These are phyloP conservation scores for Bolboschoenus planiculmis DNA, from an alignment of 176 grass and related monocot species.

Conservation along the genomic window DNA sequence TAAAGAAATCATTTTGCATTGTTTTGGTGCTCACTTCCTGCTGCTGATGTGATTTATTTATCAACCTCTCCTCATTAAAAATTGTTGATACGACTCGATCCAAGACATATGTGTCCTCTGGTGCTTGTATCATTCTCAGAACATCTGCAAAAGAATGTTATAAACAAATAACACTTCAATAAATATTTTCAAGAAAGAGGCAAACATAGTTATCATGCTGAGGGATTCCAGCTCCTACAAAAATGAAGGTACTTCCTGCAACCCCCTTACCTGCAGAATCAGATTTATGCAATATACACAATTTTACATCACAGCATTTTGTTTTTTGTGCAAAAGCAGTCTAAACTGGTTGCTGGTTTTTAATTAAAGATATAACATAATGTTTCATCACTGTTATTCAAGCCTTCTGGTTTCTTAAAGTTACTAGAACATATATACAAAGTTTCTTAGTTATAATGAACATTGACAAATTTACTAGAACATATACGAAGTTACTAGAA, in stretches of 20 bases:
- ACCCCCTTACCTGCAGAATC: background rate
- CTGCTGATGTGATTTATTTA: constrained; percentile 50
- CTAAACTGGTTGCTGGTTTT: background rate
- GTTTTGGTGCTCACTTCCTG: constrained; percentile 47
- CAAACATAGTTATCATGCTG: background rate
- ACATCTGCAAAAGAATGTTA: constrained; percentile 64
- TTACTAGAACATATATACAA: background rate
- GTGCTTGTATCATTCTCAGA: constrained; percentile 80
- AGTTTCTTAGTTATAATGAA: background rate
- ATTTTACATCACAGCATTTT: background rate
- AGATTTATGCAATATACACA: background rate
- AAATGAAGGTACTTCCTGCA: background rate
- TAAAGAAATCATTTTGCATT: constrained; percentile 30
- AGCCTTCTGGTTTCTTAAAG: background rate
- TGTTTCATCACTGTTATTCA: background rate
- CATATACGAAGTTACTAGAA: background rate
- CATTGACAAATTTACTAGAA: background rate
- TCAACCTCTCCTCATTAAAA: constrained; percentile 71
- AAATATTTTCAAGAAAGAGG: background rate
- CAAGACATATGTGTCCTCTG: constrained; percentile 90
- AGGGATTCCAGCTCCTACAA: background rate
- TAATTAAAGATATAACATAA: background rate
- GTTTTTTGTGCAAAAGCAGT: background rate
- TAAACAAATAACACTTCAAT: background rate
- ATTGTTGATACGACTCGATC: constrained; percentile 87